phyloP scores from a whole-genome alignment of 2,329 filamentous ascomycete species.

The Beauveria medogensis region DNA sequence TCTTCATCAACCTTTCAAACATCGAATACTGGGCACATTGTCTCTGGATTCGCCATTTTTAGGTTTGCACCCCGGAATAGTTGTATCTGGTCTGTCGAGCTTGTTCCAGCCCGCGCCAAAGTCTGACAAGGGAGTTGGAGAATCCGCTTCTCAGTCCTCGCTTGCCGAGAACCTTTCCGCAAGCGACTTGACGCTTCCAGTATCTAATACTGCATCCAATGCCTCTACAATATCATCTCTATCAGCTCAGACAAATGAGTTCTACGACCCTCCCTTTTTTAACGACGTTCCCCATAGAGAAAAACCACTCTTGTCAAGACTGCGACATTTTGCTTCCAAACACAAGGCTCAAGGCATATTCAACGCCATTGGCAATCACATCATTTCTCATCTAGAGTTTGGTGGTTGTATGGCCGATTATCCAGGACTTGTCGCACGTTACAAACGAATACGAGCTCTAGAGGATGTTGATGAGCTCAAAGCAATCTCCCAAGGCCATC shows the following conservation, averaged over 20 bases:
- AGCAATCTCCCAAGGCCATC: constrained; percentile 15
- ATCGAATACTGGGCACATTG: constrained; percentile 71
- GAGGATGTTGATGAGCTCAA: constrained; percentile 59
- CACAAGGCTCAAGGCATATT: constrained; percentile 63
- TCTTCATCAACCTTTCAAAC: constrained; percentile 44
- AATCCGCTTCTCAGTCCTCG: not conserved
- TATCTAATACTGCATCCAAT: constrained; percentile 3
- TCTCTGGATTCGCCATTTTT: constrained; percentile 82
- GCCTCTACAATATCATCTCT: constrained; percentile 10
- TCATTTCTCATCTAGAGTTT: constrained; percentile 77
- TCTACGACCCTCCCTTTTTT: constrained; percentile 66
- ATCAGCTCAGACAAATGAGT: constrained; percentile 39
- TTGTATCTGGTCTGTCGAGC: constrained; percentile 72
- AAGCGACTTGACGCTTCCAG: not conserved
- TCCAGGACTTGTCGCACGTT: constrained; percentile 58
- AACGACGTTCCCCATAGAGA: constrained; percentile 67
- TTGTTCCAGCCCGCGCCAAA: constrained; percentile 51
- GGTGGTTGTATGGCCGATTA: constrained; percentile 75
- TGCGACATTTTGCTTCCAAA: constrained; percentile 74
- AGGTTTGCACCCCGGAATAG: constrained; percentile 80
- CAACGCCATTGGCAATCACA: constrained; percentile 62
- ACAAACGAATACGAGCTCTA: constrained; percentile 59
- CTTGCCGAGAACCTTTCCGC: constrained; percentile 9
- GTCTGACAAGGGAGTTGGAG: not conserved
- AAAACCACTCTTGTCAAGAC: constrained; percentile 58